Percentiles rank a stretch among this genome's conserved stretches.
Conservation (phyloP, 495 filamentous ascomycete species). For the Lasiosphaeria miniovina region DNA sequence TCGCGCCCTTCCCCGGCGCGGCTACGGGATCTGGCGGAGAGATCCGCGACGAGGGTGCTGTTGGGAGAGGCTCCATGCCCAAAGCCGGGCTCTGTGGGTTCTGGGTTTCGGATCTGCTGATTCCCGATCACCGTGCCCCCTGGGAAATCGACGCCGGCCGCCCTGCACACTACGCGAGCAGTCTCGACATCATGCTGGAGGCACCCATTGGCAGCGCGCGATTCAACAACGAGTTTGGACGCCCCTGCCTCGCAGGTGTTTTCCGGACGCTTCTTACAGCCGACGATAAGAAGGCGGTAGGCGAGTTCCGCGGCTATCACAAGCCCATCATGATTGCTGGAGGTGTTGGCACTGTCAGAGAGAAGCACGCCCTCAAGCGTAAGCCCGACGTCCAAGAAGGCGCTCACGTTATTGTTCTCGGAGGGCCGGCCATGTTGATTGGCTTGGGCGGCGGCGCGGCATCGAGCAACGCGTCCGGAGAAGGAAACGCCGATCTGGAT, state of each 20-base stretch:
- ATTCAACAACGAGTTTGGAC: slow-evolving; percentile 97
- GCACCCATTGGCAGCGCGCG: slow-evolving; percentile 90
- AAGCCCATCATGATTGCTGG: slow-evolving; percentile 99
- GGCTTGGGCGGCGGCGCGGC: slow-evolving; percentile 93
- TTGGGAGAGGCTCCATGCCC: slow-evolving; percentile 86
- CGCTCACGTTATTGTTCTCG: slow-evolving; percentile 84
- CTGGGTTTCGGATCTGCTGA: slow-evolving; percentile 88
- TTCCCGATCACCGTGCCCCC: slow-evolving; percentile 73
- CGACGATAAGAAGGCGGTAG: slow-evolving; percentile 40
- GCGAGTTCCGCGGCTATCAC: slow-evolving; percentile 86
- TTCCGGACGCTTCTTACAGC: slow-evolving; percentile 80
- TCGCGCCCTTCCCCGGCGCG: slow-evolving; percentile 79
- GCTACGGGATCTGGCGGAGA: slow-evolving; percentile 95
- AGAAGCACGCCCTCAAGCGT: slow-evolving; percentile 84
- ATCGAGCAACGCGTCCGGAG: slow-evolving; percentile 83
- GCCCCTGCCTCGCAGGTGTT: slow-evolving; percentile 84
- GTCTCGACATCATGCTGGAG: slow-evolving; percentile 94
- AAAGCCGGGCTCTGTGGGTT: slow-evolving; percentile 92
- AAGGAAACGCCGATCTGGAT: slow-evolving; percentile 85
- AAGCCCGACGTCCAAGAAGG: slow-evolving; percentile 72
- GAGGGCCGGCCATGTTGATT: slow-evolving; percentile 96
- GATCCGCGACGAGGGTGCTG: slow-evolving; percentile 90
- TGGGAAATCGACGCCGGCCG: slow-evolving; percentile 93
- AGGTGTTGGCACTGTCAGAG: slow-evolving; percentile 92
- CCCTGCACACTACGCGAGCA: slow-evolving; percentile 86